Base-by-base conservation (phyloP, 1,284 basidiomycete genomes). In the Chalciporus piperatoides region DNA sequence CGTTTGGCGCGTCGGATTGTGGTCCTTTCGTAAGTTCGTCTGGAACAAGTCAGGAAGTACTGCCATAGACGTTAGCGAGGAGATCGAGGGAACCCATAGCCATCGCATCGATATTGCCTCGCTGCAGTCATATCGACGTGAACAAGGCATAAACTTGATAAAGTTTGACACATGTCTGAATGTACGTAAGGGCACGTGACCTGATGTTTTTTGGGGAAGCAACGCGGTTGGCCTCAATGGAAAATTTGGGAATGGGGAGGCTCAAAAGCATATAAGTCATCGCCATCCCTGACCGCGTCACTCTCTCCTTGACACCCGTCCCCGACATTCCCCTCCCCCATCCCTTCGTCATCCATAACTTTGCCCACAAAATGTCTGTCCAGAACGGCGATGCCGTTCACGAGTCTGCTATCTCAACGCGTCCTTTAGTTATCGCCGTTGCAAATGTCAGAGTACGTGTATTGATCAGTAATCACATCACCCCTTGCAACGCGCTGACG, bases 361-460 rank as follows among this genome's bases (percentile, higher is more conserved):
- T 27, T 35, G n/a, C 19, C 19, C 21, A 12, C 28, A 67, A 60
- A 63, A 67, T 70, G 65, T 68, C 68, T 56, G 42, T 50, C 33
- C 55, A 55, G 45, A 56, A 64, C 51, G 61, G 54, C 48, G 67
- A 65, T 36, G 67, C 60, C 48, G 56, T 49, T 52, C 48, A 37
- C 14, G 60, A 62, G 56, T 40, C 64, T 56, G 54, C 53, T 59
- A 82, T 82, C 59, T 64, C 74, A 56, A 78, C 75, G 60, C 82
- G 86, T 64, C 86, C 86, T 56, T 69, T 89, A 59, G 75, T 83
- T 55, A 70, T 88, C 52, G 71, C 80, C 53, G 67, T 77, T 46
- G 79, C 79, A 55, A 73, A 78, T 61, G 73, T 77, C 75, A 85
- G 84, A 78, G 86, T 89, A 64, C 65, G 83, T 76, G 61, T 67